These are phyloP conservation scores for Penicillium tannophilum DNA, from an alignment of 495 filamentous ascomycete species.

Conservation along the genomic window DNA sequence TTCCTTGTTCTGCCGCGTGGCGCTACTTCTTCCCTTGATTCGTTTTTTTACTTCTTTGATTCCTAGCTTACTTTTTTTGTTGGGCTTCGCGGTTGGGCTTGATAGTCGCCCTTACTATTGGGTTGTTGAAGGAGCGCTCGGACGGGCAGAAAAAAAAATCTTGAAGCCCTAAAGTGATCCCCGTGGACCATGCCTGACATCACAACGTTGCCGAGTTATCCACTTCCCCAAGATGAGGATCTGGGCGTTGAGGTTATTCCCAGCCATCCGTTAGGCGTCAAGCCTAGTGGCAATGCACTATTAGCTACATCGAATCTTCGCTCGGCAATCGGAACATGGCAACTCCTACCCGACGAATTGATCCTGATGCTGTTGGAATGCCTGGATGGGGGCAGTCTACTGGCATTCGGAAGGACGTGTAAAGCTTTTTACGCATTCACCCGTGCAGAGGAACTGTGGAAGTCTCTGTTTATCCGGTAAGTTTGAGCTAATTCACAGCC, in stretches of 20 bases:
- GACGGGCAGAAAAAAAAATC: constrained; percentile 22
- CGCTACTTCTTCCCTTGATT: too few species aligned
- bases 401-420: constrained; percentile 76
- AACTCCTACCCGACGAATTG: constrained; percentile 76
- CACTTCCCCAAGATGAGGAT: constrained; percentile 23
- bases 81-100: not conserved
- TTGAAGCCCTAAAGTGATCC: constrained; percentile 32
- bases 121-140: constrained; percentile 11
- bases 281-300: constrained; percentile 86
- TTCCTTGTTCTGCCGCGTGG: not conserved
- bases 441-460: constrained; percentile 88
- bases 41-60: not conserved
- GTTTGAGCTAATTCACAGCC: constrained; percentile 22
- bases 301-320: constrained; percentile 67
- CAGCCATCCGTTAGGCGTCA: constrained; percentile 81
- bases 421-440: constrained; percentile 88
- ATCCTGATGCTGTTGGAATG: constrained; percentile 74
- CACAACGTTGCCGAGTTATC: constrained; percentile 28
- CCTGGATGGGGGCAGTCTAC: constrained; percentile 64
- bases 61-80: not conserved
- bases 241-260: constrained; percentile 54
- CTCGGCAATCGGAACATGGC: constrained; percentile 61
- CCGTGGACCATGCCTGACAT: constrained; percentile 35
- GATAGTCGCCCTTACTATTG: not conserved
- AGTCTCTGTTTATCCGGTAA: constrained; percentile 82